Conservation (phyloP, 495 filamentous ascomycete species). For the Penicillium cataractarum region DNA sequence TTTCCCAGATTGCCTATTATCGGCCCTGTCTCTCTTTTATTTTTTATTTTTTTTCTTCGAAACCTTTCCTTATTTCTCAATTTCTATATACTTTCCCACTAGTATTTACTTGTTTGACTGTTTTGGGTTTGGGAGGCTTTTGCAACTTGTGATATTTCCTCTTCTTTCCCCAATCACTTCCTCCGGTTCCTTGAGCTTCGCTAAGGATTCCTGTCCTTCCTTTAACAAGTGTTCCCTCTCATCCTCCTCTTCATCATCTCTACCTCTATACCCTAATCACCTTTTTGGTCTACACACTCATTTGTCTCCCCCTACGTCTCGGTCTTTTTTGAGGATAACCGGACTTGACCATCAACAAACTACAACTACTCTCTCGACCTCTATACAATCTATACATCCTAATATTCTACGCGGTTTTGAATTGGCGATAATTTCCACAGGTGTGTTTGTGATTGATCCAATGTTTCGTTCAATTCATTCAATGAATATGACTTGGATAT, state of each 20-base stretch:
- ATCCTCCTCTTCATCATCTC: conserved; percentile 1
- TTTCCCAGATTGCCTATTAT: conserved; percentile 24
- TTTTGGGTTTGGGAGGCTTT: conserved; percentile 31
- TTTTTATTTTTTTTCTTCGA: conserved; percentile 31
- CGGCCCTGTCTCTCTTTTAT: conserved; percentile 44
- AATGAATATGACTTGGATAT: background rate
- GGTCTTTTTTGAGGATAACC: background rate
- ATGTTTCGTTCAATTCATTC: background rate
- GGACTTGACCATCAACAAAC: conserved; percentile 1
- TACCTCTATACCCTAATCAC: conserved; percentile 20
- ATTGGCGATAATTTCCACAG: conserved; percentile 4
- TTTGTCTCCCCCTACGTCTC: conserved; percentile 16
- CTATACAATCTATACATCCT: background rate
- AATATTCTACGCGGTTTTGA: background rate
- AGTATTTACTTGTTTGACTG: conserved; percentile 28
- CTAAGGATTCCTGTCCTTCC: conserved; percentile 42
- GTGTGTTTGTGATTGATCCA: conserved; percentile 3
- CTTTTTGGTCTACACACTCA: conserved; percentile 33
- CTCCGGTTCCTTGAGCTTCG: conserved; percentile 32
- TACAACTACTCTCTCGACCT: background rate
- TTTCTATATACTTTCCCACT: conserved; percentile 28
- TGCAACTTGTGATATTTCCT: conserved; percentile 33
- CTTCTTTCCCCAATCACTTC: conserved; percentile 33
- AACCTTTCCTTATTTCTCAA: conserved; percentile 30
- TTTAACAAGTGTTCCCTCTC: conserved; percentile 14